phyloP scores from a whole-genome alignment of 495 filamentous ascomycete genomes.

The Penicillium lagena region DNA sequence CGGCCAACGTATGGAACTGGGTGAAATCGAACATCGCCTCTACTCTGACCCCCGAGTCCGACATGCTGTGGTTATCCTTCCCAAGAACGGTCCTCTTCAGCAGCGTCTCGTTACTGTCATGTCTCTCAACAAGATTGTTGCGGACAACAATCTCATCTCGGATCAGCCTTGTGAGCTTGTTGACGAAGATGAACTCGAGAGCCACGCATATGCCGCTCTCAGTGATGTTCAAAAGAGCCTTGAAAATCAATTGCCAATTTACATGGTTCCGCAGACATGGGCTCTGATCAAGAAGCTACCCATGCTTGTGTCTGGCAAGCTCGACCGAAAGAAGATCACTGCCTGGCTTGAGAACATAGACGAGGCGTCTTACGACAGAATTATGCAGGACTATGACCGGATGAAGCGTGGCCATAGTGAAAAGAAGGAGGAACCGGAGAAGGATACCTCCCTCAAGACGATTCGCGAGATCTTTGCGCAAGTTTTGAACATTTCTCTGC shows the following conservation, averaged over 20 bases:
- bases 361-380: conserved; percentile 25
- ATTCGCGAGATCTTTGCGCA: conserved; percentile 38
- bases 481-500: conserved; percentile 39
- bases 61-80: conserved; percentile 42
- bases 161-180: conserved; percentile 31
- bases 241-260: conserved; percentile 31
- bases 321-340: conserved; percentile 41
- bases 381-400: conserved; percentile 33
- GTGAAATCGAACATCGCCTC: conserved; percentile 40
- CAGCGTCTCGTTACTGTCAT: conserved; percentile 38
- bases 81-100: conserved; percentile 31
- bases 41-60: conserved; percentile 24
- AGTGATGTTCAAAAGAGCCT: conserved; percentile 32
- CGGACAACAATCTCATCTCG: conserved; percentile 23
- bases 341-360: conserved; percentile 38
- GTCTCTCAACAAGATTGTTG: conserved; percentile 26
- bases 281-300: conserved; percentile 36
- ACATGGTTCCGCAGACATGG: conserved; percentile 46
- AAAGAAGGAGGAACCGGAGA: conserved; percentile 18
- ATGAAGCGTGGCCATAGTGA: conserved; percentile 21
- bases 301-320: conserved; percentile 43
- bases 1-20: conserved; percentile 63
- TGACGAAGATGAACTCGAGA: conserved; percentile 15
- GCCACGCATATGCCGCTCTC: conserved; percentile 19
- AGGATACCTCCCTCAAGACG: conserved; percentile 15